Evolutionary conservation across 805 yeast species (phyloP), one percentile per base, ranked within the genome.

Genomic region (Metschnikowia chrysomelidarum): DNA sequence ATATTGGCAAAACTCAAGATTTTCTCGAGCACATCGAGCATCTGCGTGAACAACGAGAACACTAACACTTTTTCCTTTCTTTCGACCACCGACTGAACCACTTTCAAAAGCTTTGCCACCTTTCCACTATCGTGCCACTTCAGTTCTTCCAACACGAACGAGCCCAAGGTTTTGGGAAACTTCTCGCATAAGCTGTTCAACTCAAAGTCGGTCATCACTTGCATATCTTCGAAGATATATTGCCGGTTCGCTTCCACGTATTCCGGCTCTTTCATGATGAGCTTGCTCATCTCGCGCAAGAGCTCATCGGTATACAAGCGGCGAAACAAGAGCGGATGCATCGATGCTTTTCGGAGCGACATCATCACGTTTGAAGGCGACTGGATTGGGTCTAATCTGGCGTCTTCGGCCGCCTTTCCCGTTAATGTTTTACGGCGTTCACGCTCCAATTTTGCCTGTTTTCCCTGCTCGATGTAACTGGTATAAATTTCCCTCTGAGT

Each of bases 171-270:
- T n/a, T 58, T 62, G 19, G 89, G 85, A 59, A 84, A 91, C 44
- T 76, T 77, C 27, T 66, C 66, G 56, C 97, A 87, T 34, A 93
- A 64, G 12, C 68, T 66, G 53, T 88, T 80, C 33, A 93, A 68
- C 62, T 93, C 98, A 57, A 75, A 85, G 65, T 93, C 99, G 7
- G 86, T 75, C 97, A 93, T 87, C 10, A 84, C 87, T 56, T 78
- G 78, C 98, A 93, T 89, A 59, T 93, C 99, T 64, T 93, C 99
- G 53, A 56, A 78, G 40, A 93, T 89, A 52, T 72, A 93, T 25
- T 76, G 67, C 43, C 69, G 64, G 55, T 87, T 88, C 12, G 98
- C 97, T 38, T 79, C 78, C 20, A 67, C 71, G 59, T 93, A 93
- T 34, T 75, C 79, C 0, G 87, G 86, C 52, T 89, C 96, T 37